These are phyloP conservation scores for Nicotiana obtusifolia DNA, from an alignment of 257 asterid genomes.

Conservation along the genomic window DNA sequence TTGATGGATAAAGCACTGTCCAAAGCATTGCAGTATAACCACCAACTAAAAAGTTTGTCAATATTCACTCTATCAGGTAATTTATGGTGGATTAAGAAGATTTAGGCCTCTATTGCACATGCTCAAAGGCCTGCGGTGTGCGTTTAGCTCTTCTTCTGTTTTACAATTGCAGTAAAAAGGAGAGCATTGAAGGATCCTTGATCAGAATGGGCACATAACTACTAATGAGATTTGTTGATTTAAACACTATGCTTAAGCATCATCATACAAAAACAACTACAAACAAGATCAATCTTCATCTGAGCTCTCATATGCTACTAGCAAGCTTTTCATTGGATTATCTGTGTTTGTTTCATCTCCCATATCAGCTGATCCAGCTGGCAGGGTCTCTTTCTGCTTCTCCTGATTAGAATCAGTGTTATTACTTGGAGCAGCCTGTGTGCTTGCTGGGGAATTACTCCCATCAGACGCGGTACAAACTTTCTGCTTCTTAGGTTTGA, in stretches of 20 bases:
- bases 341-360: constrained; percentile 28
- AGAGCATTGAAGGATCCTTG: neutral
- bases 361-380: constrained; percentile 17
- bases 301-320: constrained; percentile 74
- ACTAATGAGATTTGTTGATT: neutral
- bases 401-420: constrained; percentile 16
- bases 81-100: too few relatives aligned
- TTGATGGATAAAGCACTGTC: too few relatives aligned
- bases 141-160: too few relatives aligned
- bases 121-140: too few relatives aligned
- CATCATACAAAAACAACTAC: neutral
- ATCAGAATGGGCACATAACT: neutral
- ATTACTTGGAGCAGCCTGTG: constrained; percentile 27
- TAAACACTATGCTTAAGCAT: neutral
- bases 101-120: too few relatives aligned
- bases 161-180: too few relatives aligned
- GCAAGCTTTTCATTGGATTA: constrained; percentile 73
- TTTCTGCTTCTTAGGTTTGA: constrained; percentile 71
- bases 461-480: constrained; percentile 32
- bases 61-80: too few relatives aligned
- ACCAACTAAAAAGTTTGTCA: too few relatives aligned
- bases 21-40: too few relatives aligned
- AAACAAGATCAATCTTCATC: constrained; percentile 34
- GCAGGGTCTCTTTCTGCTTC: constrained; percentile 21
- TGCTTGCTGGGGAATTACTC: constrained; percentile 19